Evolutionary conservation across 2,329 filamentous ascomycete genomes (phyloP), one percentile per base, ranked within the genome.

Genomic region (Huntiella omanensis): DNA sequence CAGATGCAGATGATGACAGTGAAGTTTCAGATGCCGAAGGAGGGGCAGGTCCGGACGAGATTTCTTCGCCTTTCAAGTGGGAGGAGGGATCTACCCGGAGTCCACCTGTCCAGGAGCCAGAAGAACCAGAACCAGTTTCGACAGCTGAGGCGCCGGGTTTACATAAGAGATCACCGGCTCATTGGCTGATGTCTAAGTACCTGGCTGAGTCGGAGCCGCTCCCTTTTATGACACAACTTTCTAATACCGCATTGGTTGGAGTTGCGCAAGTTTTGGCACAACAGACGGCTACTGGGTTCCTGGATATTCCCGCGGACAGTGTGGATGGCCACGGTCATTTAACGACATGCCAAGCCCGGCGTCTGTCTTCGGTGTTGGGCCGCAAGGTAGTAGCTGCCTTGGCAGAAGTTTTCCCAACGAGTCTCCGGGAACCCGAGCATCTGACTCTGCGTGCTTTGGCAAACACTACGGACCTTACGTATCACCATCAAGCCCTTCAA

Each of bases 251-350:
- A 36, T 66, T 73, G 49, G 73, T 84, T 33, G 72, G 74, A 44
- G 67, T 80, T 19, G 79, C 77, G 0, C 80, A 84, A 54, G 71
- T 83, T 34, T 60, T 84, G n/a, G 77, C 77, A 2, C 77, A 83
- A 50, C 80, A 85, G 56, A 70, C 78, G 16, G 68, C 73, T 2
- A 72, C 67, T 7, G 70, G 75, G 1, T 62, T 56, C 11, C 53
- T 72, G 22, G 59, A 61, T 12, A 56, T 64, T 36, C 55, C 50
- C 32, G 55, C 53, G 40, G 51, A 53, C 8, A 49, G 46, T 12
- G 45, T 41, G 12, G 32, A 38, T 5, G 41, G 41, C 5, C 16
- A 40, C 11, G 48, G 43, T 6, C 38, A 44, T 2, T 10, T 36
- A 3, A 33, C 49, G 11, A 33, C 15, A 12, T 40, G 35, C 5